phyloP scores from a whole-genome alignment of 257 asterid genomes.

The Solanum infundibuliforme region DNA sequence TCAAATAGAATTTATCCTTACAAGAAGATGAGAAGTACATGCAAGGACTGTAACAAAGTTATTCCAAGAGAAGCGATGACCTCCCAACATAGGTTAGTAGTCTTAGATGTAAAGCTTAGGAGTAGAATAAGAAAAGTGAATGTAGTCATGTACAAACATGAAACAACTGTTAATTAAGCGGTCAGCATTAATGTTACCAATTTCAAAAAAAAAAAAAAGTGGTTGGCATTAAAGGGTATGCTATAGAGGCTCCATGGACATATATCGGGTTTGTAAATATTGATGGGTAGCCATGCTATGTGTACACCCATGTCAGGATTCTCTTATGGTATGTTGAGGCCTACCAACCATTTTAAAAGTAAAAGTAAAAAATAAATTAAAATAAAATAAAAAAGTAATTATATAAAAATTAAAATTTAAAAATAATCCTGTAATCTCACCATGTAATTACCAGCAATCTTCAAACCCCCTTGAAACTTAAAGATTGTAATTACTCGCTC shows the following conservation, averaged over 20 bases:
- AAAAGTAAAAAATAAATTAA: neutral
- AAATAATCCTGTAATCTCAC: neutral
- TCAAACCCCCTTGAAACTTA: neutral
- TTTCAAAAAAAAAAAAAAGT: neutral
- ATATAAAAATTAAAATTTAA: neutral
- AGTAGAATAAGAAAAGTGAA: neutral
- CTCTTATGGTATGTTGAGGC: neutral
- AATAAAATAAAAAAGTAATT: neutral
- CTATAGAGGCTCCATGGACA: neutral
- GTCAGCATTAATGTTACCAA: neutral
- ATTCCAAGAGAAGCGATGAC: neutral
- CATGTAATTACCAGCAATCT: neutral
- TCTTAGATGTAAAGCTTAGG: neutral
- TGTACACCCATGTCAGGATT: neutral
- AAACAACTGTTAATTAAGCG: neutral
- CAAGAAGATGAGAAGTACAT: neutral
- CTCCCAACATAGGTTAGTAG: neutral
- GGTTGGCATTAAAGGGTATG: neutral
- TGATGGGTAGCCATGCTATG: neutral
- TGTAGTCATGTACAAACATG: neutral
- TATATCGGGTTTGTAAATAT: neutral
- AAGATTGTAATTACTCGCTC: neutral
- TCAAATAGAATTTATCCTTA: neutral
- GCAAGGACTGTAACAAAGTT: neutral
- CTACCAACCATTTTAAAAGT: neutral